Evolutionary conservation across 2,329 filamentous ascomycete species (phyloP), one percentile per base, ranked within the genome.

Genomic region (Xylariomycetidae sp.): DNA sequence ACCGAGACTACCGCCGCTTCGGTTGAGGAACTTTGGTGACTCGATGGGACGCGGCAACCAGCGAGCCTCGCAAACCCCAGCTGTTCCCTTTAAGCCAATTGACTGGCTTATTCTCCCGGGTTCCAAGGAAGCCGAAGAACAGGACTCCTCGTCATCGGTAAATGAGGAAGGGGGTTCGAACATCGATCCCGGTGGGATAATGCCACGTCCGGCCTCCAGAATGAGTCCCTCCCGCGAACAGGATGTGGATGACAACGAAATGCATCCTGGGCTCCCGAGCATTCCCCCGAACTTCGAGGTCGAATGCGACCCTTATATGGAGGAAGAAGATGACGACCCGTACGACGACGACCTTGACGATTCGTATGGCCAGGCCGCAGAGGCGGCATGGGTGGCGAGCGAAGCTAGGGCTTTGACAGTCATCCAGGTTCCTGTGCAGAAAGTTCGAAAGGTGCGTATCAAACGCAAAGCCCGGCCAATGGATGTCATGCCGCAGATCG

Each of bases 341-440:
- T n/a, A 29, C 25, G 32, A 35, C n/a, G 33, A 14, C 17, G 15
- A 30, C 10, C 14, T 18, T 23, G n/a, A n/a, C n/a, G n/a, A n/a
- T n/a, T n/a, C n/a, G n/a, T n/a, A n/a, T n/a, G n/a, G n/a, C n/a
- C n/a, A n/a, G n/a, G 10, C 14, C 16, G 24, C 18, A 3, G 16
- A 25, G n/a, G n/a, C n/a, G 10, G 29, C n/a, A 18, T 35, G 38
- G 28, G 38, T 31, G 17, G 25, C 37, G 13, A 24, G 29, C 13
- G 35, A 47, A 31, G 49, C 47, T 12, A 32, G 19, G 16, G 23
- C 24, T 7, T 10, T 50, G 10, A 37, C 17, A 12, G 35, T 51
- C 5, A 44, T 23, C 1, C 26, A 33, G 17, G 25, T 49, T 14
- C 31, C 37, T 12, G 24, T 20, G 12, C 19, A 20, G 10, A 20